These are phyloP conservation scores for Xylaria grammica DNA, from an alignment of 495 filamentous ascomycete genomes.

Conservation along the genomic window DNA sequence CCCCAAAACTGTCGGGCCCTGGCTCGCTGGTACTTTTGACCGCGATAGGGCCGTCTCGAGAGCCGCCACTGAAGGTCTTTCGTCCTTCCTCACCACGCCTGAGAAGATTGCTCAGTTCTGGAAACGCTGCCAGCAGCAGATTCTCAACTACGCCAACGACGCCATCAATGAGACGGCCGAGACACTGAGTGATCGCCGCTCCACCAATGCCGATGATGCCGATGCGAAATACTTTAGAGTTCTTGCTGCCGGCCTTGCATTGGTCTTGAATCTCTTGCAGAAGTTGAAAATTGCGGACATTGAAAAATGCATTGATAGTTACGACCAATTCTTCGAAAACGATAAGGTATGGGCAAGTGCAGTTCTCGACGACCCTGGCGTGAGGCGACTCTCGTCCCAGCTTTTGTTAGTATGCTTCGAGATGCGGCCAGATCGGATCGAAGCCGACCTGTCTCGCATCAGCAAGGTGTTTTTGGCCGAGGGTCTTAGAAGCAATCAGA, in stretches of 20 bases:
- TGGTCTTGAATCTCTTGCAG: slow-evolving; percentile 60
- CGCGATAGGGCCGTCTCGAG: slow-evolving; percentile 74
- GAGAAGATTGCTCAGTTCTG: slow-evolving; percentile 79
- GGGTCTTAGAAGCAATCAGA: slow-evolving; percentile 69
- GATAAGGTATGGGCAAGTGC: slow-evolving; percentile 80
- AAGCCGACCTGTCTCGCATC: slow-evolving; percentile 60
- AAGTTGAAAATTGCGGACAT: slow-evolving; percentile 55
- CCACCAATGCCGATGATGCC: slow-evolving; percentile 80
- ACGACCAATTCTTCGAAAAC: slow-evolving; percentile 61
- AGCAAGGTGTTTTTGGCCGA: slow-evolving; percentile 71
- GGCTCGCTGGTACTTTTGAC: slow-evolving; percentile 89
- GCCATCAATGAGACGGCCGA: slow-evolving; percentile 77
- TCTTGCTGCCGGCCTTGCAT: slow-evolving; percentile 65
- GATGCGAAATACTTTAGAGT: slow-evolving; percentile 84
- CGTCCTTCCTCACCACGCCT: slow-evolving; percentile 72
- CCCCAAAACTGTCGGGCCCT: slow-evolving; percentile 77
- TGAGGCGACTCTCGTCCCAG: slow-evolving; percentile 72
- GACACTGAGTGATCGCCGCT: slow-evolving; percentile 87
- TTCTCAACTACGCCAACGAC: slow-evolving; percentile 80
- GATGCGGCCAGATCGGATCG: slow-evolving; percentile 56
- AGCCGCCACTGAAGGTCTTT: slow-evolving; percentile 75
- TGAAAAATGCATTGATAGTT: slow-evolving; percentile 50
- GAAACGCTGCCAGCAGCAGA: slow-evolving; percentile 73
- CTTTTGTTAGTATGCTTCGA: slow-evolving; percentile 66
- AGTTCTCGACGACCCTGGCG: slow-evolving; percentile 66